These are phyloP conservation scores for Podaxis pistillaris DNA, from an alignment of 768 basidiomycete genomes.

Conservation along the genomic window DNA sequence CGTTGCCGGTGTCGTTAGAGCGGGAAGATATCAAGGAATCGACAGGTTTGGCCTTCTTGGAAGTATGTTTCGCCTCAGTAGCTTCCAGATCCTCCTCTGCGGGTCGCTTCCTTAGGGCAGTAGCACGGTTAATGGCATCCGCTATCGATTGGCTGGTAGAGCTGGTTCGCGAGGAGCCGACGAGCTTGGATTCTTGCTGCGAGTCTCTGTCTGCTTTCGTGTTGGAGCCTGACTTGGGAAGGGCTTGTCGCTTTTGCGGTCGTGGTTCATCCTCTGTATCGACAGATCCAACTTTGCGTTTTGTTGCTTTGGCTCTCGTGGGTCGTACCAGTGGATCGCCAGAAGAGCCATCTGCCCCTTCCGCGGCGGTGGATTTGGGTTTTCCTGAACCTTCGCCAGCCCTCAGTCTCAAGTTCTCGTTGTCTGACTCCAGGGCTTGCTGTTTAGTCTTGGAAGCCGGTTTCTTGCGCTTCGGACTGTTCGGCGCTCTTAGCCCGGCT, in stretches of 20 bases:
- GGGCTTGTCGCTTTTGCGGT: conserved; percentile 1
- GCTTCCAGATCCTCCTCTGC: background rate
- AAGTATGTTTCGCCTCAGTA: background rate
- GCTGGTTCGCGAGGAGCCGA: background rate
- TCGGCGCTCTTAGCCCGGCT: background rate
- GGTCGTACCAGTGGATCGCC: background rate
- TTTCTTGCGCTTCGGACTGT: background rate
- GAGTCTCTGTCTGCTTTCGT: background rate
- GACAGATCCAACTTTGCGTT: background rate
- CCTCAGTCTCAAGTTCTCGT: background rate
- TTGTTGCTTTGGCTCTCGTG: background rate
- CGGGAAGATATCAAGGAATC: background rate
- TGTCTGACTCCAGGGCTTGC: background rate
- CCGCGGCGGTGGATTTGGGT: background rate
- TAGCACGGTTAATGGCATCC: conserved; percentile 3
- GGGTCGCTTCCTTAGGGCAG: background rate
- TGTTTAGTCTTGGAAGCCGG: conserved; percentile 1
- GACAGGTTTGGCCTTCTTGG: background rate
- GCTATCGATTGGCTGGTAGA: background rate
- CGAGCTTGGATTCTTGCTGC: background rate
- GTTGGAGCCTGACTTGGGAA: background rate
- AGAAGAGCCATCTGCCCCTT: background rate
- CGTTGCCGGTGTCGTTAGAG: background rate
- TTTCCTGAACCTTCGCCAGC: background rate
- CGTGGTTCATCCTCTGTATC: background rate